A percentile compares a stretch with the other conserved stretches of the same genome.
phyloP scores from a whole-genome alignment of 148 eudicot species.

The Bassia scoparia region DNA sequence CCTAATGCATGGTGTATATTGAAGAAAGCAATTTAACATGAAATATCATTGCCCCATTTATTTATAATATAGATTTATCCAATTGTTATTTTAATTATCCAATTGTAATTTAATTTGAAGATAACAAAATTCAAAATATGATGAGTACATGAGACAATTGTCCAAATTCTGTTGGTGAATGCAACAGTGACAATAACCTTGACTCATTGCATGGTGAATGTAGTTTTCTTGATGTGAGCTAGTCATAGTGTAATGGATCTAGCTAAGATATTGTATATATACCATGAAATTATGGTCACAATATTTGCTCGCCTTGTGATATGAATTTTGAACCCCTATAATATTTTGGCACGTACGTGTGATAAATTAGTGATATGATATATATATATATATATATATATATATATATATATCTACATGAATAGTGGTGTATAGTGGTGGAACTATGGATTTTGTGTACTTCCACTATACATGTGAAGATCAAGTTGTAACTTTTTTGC shows the following conservation, averaged over 20 bases:
- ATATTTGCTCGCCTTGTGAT: neutral
- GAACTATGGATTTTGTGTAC: too few relatives aligned
- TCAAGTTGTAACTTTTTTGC: too few relatives aligned
- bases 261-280: conserved; percentile 21
- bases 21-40: conserved; percentile 22
- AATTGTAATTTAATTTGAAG: neutral
- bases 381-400: too few relatives aligned
- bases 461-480: too few relatives aligned
- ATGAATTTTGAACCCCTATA: too few relatives aligned
- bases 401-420: too few relatives aligned
- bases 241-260: too few relatives aligned
- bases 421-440: too few relatives aligned
- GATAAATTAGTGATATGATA: too few relatives aligned
- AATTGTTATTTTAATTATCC: neutral
- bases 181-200: neutral
- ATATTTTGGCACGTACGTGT: too few relatives aligned
- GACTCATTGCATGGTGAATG: conserved; percentile 3
- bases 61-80: neutral
- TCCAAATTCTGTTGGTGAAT: neutral
- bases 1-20: conserved; percentile 12
- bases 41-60: neutral
- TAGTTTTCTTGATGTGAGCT: conserved; percentile 19
- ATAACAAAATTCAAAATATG: neutral
- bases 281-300: too few relatives aligned
- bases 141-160: neutral